Evolutionary conservation across 805 yeast genomes (phyloP).

Genomic region (Starmerella bacillaris): DNA sequence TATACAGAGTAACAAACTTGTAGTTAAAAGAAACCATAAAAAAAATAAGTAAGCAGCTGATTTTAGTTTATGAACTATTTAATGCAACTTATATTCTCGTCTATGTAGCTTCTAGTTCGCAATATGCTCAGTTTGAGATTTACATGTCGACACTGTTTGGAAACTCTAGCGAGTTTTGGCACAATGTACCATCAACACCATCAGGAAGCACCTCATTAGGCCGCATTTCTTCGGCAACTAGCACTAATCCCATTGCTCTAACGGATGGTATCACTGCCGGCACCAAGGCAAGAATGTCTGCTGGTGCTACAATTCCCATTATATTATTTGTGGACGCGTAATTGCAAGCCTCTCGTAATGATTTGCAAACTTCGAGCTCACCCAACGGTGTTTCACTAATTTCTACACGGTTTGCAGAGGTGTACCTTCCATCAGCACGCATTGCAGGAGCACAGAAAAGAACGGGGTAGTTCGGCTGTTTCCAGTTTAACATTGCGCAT

Average conservation of each 20-base stretch:
- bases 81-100: too few relatives aligned
- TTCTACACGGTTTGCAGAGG: constrained; percentile 18
- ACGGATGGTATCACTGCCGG: constrained; percentile 61
- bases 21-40: background rate
- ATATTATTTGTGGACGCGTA: constrained; percentile 71
- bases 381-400: constrained; percentile 25
- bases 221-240: constrained; percentile 36
- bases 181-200: constrained; percentile 49
- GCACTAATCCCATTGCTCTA: constrained; percentile 60
- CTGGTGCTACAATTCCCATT: constrained; percentile 65
- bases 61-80: too few relatives aligned
- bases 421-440: constrained; percentile 16
- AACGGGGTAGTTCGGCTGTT: constrained; percentile 95
- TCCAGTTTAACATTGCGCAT: constrained; percentile 93
- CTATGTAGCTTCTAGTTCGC: too few relatives aligned
- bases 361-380: constrained; percentile 25
- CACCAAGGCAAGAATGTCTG: constrained; percentile 48
- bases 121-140: too few relatives aligned
- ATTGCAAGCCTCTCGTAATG: constrained; percentile 63
- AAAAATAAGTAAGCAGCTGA: background rate
- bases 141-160: constrained; percentile 4
- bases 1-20: too few relatives aligned
- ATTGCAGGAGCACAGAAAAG: constrained; percentile 50
- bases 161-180: constrained; percentile 45
- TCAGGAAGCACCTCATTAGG: constrained; percentile 8